These are phyloP conservation scores for Pseudocohnilembus persalinus DNA, from an alignment of 169 alveolate species.

Conservation along the genomic window DNA sequence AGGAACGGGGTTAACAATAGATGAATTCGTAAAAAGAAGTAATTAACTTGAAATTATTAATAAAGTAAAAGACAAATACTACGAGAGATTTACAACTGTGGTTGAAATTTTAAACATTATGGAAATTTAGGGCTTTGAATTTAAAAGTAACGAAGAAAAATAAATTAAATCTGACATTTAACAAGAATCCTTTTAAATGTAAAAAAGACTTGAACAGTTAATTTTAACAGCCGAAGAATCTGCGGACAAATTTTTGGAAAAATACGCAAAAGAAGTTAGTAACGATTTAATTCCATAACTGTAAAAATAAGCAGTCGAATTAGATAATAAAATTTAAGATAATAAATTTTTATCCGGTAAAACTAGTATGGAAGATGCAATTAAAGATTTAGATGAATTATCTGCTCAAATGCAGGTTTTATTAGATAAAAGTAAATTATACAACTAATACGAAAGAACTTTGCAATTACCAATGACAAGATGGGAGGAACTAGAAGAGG, in stretches of 20 bases:
- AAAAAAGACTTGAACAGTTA: slow-evolving; percentile 44
- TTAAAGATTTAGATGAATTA: slow-evolving; percentile 55
- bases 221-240: slow-evolving; percentile 61
- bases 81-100: slow-evolving; percentile 51
- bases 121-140: slow-evolving; percentile 52
- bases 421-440: slow-evolving; percentile 51
- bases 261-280: slow-evolving; percentile 67
- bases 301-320: slow-evolving; percentile 45
- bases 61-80: slow-evolving; percentile 45
- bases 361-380: slow-evolving; percentile 42
- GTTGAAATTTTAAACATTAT: slow-evolving; percentile 55
- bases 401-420: slow-evolving; percentile 51
- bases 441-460: slow-evolving; percentile 59
- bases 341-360: slow-evolving; percentile 57
- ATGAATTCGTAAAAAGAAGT: slow-evolving; percentile 64
- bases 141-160: slow-evolving; percentile 58
- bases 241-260: slow-evolving; percentile 58
- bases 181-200: background rate
- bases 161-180: slow-evolving; percentile 25
- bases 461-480: slow-evolving; percentile 55
- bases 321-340: slow-evolving; percentile 42
- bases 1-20: slow-evolving; percentile 54
- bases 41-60: slow-evolving; percentile 41
- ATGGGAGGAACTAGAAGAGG: slow-evolving; percentile 53
- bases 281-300: slow-evolving; percentile 62